Evolutionary conservation across 176 grass and related monocot genomes (phyloP).

Genomic region (Musa itinerans): DNA sequence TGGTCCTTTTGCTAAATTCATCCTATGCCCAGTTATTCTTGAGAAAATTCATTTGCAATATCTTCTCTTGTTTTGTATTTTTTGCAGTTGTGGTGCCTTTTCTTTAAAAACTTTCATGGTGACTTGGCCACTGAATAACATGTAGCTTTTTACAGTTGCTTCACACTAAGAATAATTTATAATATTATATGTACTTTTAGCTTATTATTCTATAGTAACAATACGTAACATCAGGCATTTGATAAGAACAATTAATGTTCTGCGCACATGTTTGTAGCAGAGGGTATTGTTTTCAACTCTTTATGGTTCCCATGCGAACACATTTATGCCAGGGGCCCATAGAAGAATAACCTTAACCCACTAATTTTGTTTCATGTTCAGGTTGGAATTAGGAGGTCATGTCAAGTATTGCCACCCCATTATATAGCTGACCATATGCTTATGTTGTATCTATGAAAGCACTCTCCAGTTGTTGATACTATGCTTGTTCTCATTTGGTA

Average conservation of each 20-base stretch:
- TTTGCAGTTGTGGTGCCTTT: neutral
- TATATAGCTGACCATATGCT: too few species aligned
- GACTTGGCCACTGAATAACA: neutral
- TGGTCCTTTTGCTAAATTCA: neutral
- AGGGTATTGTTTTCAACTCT: neutral
- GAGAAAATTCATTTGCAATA: neutral
- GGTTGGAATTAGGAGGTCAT: too few species aligned
- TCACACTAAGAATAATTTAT: neutral
- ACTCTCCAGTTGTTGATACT: neutral
- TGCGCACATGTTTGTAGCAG: too few species aligned
- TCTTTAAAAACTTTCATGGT: neutral
- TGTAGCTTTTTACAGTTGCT: neutral
- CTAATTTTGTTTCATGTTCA: too few species aligned
- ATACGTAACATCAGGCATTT: too few species aligned
- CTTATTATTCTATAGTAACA: too few species aligned
- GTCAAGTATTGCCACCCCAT: too few species aligned
- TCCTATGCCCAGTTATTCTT: conserved; percentile 13
- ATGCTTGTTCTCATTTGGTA: neutral
- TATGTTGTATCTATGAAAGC: too few species aligned
- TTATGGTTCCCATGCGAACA: neutral
- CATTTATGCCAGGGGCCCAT: neutral
- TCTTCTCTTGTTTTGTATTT: neutral
- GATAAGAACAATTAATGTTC: too few species aligned
- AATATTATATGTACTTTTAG: too few species aligned
- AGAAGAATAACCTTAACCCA: too few species aligned